A percentile compares a stretch with the other conserved stretches of the same genome.
These are phyloP conservation scores for Aspergillus affinis DNA, from an alignment of 495 filamentous ascomycete genomes.

Conservation along the genomic window DNA sequence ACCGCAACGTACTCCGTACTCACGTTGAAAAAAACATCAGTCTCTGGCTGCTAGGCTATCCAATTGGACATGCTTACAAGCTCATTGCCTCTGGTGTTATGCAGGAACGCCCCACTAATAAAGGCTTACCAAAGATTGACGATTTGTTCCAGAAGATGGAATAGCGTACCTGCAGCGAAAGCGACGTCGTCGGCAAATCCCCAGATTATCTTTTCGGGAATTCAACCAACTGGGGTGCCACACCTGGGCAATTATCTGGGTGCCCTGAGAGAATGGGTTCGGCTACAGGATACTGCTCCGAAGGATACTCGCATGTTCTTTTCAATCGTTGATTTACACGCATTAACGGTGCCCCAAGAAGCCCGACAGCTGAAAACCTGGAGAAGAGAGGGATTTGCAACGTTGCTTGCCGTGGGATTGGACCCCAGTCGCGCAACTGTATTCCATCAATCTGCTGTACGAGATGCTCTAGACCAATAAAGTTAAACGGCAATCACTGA, in stretches of 20 bases:
- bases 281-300: conserved; percentile 63
- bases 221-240: conserved; percentile 94
- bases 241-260: conserved; percentile 96
- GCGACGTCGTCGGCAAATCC: not conserved
- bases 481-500: conserved; percentile 15
- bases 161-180: conserved; percentile 10
- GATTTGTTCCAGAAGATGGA: conserved; percentile 10
- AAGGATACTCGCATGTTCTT: conserved; percentile 65
- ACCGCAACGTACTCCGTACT: no score
- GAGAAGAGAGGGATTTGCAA: conserved; percentile 73
- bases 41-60: not conserved
- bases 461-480: conserved; percentile 11
- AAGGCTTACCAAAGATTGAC: not conserved
- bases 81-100: not conserved
- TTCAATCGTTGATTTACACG: conserved; percentile 89
- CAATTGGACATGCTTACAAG: not conserved
- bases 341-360: conserved; percentile 76
- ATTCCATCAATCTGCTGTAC: conserved; percentile 77
- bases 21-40: not conserved
- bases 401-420: conserved; percentile 80
- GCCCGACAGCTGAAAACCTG: conserved; percentile 54
- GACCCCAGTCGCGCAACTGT: conserved; percentile 72
- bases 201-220: conserved; percentile 77
- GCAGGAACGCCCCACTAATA: not conserved
- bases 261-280: conserved; percentile 83